Conservation (phyloP, 805 yeast species). For the Myxozyma melibiosi region DNA sequence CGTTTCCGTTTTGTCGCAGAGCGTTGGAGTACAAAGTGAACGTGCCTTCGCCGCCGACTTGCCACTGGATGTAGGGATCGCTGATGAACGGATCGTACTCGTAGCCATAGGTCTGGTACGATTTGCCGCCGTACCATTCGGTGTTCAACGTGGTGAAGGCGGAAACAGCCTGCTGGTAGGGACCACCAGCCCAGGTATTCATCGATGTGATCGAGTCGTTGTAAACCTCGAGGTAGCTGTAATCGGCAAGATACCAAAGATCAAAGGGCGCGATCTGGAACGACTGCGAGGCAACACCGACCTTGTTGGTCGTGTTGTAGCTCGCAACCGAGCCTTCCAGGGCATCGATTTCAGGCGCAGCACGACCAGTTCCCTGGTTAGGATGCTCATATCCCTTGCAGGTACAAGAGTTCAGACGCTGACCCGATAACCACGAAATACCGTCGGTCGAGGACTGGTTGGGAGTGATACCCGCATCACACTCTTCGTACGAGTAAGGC, state of each 20-base stretch:
- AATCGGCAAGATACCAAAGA: slow-evolving; percentile 92
- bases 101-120: slow-evolving; percentile 72
- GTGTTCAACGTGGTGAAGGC: slow-evolving; percentile 76
- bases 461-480: slow-evolving; percentile 94
- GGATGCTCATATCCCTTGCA: slow-evolving; percentile 88
- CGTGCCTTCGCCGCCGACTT: slow-evolving; percentile 78
- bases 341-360: slow-evolving; percentile 94
- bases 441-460: slow-evolving; percentile 92
- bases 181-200: slow-evolving; percentile 92
- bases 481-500: slow-evolving; percentile 86
- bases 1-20: slow-evolving; percentile 86
- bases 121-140: slow-evolving; percentile 71
- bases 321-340: slow-evolving; percentile 72
- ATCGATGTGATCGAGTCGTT: slow-evolving; percentile 70
- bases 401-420: slow-evolving; percentile 72
- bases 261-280: slow-evolving; percentile 91
- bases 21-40: slow-evolving; percentile 72
- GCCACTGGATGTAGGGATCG: slow-evolving; percentile 83
- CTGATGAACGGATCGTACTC: slow-evolving; percentile 69
- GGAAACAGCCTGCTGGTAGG: slow-evolving; percentile 89
- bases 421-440: slow-evolving; percentile 83
- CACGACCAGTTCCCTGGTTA: slow-evolving; percentile 82
- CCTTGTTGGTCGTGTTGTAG: slow-evolving; percentile 44
- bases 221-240: slow-evolving; percentile 71
- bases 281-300: slow-evolving; percentile 79